phyloP scores from a whole-genome alignment of 129 eudicot species.

The Silybum marianum region DNA sequence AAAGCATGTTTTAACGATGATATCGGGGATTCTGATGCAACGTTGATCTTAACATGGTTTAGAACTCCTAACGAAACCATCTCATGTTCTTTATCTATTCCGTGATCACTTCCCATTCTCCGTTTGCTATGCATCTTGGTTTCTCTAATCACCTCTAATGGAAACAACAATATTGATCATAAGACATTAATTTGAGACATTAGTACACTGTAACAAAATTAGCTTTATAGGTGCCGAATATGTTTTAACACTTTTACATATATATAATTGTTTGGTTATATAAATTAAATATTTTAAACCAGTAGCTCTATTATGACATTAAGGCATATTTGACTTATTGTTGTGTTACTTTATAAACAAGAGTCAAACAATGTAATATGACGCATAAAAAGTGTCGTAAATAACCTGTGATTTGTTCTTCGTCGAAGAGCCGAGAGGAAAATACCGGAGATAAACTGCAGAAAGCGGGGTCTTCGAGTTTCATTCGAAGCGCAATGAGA shows the following conservation, averaged over 20 bases:
- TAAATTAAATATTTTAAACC: too few species aligned
- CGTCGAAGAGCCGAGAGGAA: slow-evolving; percentile 30
- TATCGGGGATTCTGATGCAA: slow-evolving; percentile 37
- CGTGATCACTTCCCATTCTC: background rate
- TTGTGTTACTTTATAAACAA: background rate
- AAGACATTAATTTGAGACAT: background rate
- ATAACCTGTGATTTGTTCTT: slow-evolving; percentile 31
- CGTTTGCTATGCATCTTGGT: background rate
- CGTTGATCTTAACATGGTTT: slow-evolving; percentile 45
- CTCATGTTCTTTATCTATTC: slow-evolving; percentile 11
- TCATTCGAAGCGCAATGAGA: slow-evolving; percentile 56
- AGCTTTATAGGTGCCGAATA: background rate
- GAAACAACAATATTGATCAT: background rate
- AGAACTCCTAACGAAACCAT: slow-evolving; percentile 50
- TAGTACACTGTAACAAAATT: background rate
- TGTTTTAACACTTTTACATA: too few species aligned
- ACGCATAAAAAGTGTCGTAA: background rate
- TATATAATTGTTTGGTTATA: too few species aligned
- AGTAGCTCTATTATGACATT: background rate
- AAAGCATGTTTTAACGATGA: slow-evolving; percentile 41
- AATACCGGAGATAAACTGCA: slow-evolving; percentile 38
- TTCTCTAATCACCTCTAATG: slow-evolving; percentile 16
- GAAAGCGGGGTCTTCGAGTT: slow-evolving; percentile 41
- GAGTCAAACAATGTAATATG: background rate
- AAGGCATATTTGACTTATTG: too few species aligned